Percentiles rank a stretch among this genome's conserved stretches.
phyloP scores from a whole-genome alignment of 2,329 filamentous ascomycete genomes.

The Mycogone perniciosa region DNA sequence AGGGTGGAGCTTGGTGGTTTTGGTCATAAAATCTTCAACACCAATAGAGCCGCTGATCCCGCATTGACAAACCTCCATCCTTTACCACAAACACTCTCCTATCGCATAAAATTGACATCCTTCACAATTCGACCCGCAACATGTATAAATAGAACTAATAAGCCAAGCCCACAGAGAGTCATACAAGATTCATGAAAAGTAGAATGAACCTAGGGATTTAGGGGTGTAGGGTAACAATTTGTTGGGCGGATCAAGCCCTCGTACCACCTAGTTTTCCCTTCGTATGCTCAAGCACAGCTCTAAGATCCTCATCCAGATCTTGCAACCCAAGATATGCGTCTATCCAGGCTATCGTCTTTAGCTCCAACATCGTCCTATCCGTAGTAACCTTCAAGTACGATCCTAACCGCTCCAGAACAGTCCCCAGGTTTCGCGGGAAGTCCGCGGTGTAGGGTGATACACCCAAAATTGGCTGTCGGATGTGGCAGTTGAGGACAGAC shows the following conservation, averaged over 20 bases:
- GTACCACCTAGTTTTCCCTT: slow-evolving; percentile 26
- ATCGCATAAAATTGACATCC: too few relatives aligned
- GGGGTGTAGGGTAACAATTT: background rate
- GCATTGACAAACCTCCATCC: too few relatives aligned
- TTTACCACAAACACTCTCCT: too few relatives aligned
- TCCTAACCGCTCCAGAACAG: slow-evolving; percentile 58
- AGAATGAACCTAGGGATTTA: too few relatives aligned
- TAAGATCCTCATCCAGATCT: slow-evolving; percentile 50
- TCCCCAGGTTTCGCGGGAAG: slow-evolving; percentile 66
- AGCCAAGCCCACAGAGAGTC: too few relatives aligned
- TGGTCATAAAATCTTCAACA: too few relatives aligned
- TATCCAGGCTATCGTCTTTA: slow-evolving; percentile 49
- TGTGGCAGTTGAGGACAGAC: slow-evolving; percentile 62
- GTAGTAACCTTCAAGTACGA: slow-evolving; percentile 38
- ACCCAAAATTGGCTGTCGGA: slow-evolving; percentile 64
- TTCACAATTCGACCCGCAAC: too few relatives aligned
- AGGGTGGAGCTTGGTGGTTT: too few relatives aligned
- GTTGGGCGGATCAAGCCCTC: background rate
- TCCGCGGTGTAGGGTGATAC: slow-evolving; percentile 56
- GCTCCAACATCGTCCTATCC: slow-evolving; percentile 39
- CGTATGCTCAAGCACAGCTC: slow-evolving; percentile 49
- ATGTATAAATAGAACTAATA: too few relatives aligned
- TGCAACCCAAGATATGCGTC: slow-evolving; percentile 43
- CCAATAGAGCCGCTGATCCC: too few relatives aligned
- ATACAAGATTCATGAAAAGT: too few relatives aligned